Base-by-base conservation (phyloP, 1,284 basidiomycete genomes). In the Cryptococcus maquisensis region DNA sequence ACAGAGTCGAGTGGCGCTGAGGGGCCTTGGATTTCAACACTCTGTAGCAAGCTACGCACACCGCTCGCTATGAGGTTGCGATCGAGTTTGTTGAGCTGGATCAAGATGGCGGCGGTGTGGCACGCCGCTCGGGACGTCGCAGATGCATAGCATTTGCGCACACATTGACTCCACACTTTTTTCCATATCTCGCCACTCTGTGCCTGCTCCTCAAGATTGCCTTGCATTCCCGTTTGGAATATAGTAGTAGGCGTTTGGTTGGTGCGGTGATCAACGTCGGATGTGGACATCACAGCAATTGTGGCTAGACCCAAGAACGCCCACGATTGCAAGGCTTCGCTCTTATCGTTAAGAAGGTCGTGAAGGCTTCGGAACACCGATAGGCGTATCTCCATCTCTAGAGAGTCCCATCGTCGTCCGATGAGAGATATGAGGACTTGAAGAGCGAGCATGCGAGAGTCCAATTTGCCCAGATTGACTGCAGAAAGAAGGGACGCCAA, bases 1-100 rank as follows among this genome's bases (percentile, higher is more conserved):
- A 93, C 87, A 0, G 92, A 84, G 65, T 98, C 94, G 63, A 82
- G 86, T 0, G 90, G 88, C 61, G 83, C 85, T 2, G 84, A 77
- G 1, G 93, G 92, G 0, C 91, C 91, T 73, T 95, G 91, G 15
- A 94, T 81, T 62, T 90, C 86, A 52, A 97, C 78, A 61, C 91
- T 87, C 60, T 84, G 85, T 1, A 85, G 80, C 46, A 96, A 77
- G 0, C 79, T 77, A 67, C 91, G 87, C 45, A 96, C 82, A 66
- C 91, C 88, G 1, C 77, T 68, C 12, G 87, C 75, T 37, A 86
- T 74, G 3, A 80, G 80, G 12, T 83, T 81, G 10, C 79, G 72
- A 1, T 83, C 79, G 32, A 94, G 76, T 21, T 79, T 72, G 18
- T 71, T 67, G 20, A 72, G 70, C 0, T 66, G 60, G 36, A 83